A percentile compares a stretch with the other conserved stretches of the same genome.
Conservation (phyloP, 1,139 yeast species). For the Zygoascus hellenicus region DNA sequence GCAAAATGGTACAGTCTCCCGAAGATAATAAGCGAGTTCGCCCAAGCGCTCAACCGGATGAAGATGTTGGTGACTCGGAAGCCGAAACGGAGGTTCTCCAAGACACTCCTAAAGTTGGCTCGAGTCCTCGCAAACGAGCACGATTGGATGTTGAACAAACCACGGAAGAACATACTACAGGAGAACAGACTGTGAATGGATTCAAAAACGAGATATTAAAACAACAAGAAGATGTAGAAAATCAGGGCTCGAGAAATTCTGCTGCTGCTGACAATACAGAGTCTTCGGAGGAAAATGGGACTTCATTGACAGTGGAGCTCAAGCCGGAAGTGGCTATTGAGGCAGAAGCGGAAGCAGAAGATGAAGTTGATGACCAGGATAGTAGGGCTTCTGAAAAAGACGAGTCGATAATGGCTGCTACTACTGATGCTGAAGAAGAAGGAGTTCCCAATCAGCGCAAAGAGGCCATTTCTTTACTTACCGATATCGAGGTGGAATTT, state of each 20-base stretch:
- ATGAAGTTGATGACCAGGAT: constrained; percentile 8
- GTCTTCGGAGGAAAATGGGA: neutral
- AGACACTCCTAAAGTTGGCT: constrained; percentile 42
- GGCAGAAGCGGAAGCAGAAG: constrained; percentile 8
- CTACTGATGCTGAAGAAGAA: constrained; percentile 9
- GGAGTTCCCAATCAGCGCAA: constrained; percentile 33
- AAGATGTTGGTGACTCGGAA: constrained; percentile 40
- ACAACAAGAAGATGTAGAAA: constrained; percentile 6
- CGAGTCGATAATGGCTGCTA: neutral
- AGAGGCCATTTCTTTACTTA: constrained; percentile 62
- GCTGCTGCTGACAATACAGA: neutral
- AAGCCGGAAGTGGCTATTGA: neutral
- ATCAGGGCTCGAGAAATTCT: neutral
- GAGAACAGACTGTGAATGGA: constrained; percentile 12
- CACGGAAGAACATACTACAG: constrained; percentile 2
- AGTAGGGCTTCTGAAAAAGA: neutral
- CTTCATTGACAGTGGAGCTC: neutral
- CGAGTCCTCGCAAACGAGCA: constrained; percentile 18
- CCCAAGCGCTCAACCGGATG: neutral
- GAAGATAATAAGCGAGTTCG: neutral
- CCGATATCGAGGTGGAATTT: constrained; percentile 76
- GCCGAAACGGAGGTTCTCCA: constrained; percentile 74
- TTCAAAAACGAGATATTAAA: constrained; percentile 8
- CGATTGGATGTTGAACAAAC: constrained; percentile 51
- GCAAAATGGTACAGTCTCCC: neutral